phyloP scores from a whole-genome alignment of 202 grass and related monocot species.

The Carex sylvatica region DNA sequence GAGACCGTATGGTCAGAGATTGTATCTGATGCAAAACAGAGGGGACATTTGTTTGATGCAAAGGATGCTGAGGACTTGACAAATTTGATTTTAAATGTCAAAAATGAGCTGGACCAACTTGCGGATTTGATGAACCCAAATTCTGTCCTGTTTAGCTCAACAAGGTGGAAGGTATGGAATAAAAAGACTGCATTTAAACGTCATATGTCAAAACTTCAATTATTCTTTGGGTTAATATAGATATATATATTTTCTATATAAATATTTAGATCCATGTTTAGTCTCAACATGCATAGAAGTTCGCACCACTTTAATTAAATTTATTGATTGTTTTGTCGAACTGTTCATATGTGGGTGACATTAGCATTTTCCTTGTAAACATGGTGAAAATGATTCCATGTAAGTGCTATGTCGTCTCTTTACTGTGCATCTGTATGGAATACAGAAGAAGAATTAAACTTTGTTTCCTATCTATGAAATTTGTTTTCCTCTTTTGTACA shows the following conservation, averaged over 20 bases:
- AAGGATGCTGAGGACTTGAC: constrained; percentile 32
- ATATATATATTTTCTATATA: background rate
- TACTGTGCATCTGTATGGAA: no score
- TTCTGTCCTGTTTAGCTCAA: constrained; percentile 53
- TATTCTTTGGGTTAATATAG: background rate
- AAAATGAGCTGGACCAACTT: constrained; percentile 64
- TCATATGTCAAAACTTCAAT: background rate
- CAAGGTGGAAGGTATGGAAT: constrained; percentile 71
- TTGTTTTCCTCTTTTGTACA: no score
- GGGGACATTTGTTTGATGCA: constrained; percentile 43
- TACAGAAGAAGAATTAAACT: background rate
- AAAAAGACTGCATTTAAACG: background rate
- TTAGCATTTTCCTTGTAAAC: background rate
- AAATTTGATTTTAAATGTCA: constrained; percentile 57
- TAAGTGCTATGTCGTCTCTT: background rate
- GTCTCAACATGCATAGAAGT: background rate
- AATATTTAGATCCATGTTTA: background rate
- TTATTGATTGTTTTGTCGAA: background rate
- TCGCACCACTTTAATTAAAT: background rate
- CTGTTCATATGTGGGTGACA: background rate
- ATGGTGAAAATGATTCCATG: background rate
- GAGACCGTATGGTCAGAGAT: constrained; percentile 59
- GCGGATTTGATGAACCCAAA: constrained; percentile 67
- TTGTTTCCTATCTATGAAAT: background rate
- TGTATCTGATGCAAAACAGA: constrained; percentile 41